These are phyloP conservation scores for Rhizopogon roseolus DNA, from an alignment of 768 basidiomycete genomes.

Conservation along the genomic window DNA sequence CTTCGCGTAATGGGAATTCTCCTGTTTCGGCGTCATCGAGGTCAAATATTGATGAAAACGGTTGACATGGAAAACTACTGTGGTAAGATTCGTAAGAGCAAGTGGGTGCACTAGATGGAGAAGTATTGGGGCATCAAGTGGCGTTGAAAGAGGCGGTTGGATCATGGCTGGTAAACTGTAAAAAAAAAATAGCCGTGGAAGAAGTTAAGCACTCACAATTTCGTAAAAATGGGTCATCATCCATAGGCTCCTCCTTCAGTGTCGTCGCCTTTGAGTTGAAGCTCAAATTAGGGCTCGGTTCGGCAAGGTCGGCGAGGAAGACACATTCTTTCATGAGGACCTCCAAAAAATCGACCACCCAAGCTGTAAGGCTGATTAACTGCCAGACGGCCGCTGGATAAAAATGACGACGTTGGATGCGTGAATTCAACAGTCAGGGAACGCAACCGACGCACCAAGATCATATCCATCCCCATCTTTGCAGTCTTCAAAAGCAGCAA, in stretches of 20 bases:
- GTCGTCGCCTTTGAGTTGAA: background rate
- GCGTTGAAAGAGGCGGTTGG: constrained; percentile 9
- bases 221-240: constrained; percentile 19
- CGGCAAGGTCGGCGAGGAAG: constrained; percentile 23
- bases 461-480: constrained; percentile 58
- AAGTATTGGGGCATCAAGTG: constrained; percentile 37
- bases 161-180: constrained; percentile 30
- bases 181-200: constrained; percentile 43
- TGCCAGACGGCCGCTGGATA: constrained; percentile 67
- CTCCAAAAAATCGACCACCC: constrained; percentile 60
- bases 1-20: constrained; percentile 62
- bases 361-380: constrained; percentile 55
- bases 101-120: constrained; percentile 63
- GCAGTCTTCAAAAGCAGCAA: constrained; percentile 64
- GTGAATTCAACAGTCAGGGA: background rate
- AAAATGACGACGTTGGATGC: constrained; percentile 4
- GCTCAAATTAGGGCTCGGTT: constrained; percentile 3
- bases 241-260: constrained; percentile 23
- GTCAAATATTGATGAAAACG: constrained; percentile 51
- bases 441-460: constrained; percentile 39
- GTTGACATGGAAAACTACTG: constrained; percentile 52
- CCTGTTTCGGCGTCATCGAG: constrained; percentile 49
- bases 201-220: constrained; percentile 19
- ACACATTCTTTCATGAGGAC: constrained; percentile 53
- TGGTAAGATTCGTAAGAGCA: constrained; percentile 44